Evolutionary conservation across 768 basidiomycete genomes (phyloP), one percentile per base, ranked within the genome.

Genomic region (Pisolithus sp.): DNA sequence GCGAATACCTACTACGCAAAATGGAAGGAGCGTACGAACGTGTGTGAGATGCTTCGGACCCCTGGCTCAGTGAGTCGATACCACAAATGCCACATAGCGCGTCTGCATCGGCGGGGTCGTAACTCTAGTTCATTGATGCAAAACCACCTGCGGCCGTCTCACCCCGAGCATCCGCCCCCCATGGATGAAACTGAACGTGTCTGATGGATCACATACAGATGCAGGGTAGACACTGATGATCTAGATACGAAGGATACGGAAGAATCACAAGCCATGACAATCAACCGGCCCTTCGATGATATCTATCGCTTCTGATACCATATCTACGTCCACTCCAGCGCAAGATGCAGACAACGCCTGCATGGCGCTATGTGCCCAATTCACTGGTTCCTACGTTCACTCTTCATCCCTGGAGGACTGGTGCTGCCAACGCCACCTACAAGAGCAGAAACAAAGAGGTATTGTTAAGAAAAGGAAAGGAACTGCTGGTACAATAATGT

Each of bases 391-490:
- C 3, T 80, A 80, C 58, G 85, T 92, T 15, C 85, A 2, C 87
- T 93, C 70, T 72, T 94, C n/a, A 72, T 81, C 18, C 71, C 83
- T n/a, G 83, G 85, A 54, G 76, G 83, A 53, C 76, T 95, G 8
- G 62, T 89, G 48, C 81, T 84, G 10, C 92, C 93, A 0, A 83
- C 78, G 58, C 67, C 93, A 68, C 88, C 90, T 1, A 81, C 80
- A 1, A 75, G 78, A 51, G 79, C 81, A 43, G 89, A 94, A 67
- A 86, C 92, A 86, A 90, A 90, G n/a, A n/a, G n/a, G n/a, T n/a
- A n/a, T n/a, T n/a, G n/a, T n/a, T n/a, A n/a, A n/a, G n/a, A n/a
- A n/a, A n/a, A n/a, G n/a, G n/a, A n/a, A n/a, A n/a, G n/a, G n/a
- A n/a, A n/a, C n/a, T n/a, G n/a, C n/a, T n/a, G 63, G 65, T 26